phyloP scores from a whole-genome alignment of 2,329 filamentous ascomycete species.

The Dendrostoma leiphaemia region DNA sequence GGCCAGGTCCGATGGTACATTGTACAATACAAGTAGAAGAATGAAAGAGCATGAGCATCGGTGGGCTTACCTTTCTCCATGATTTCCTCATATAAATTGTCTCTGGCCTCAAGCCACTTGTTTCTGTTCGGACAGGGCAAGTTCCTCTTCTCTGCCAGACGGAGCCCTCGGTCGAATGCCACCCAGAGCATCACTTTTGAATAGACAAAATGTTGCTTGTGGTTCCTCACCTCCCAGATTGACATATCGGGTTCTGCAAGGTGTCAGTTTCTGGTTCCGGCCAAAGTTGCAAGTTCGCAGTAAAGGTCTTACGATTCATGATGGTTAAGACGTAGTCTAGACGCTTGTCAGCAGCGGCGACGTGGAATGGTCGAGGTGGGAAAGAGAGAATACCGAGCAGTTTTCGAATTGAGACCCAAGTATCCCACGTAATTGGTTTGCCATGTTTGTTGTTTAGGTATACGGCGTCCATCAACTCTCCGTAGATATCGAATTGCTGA shows the following conservation, averaged over 20 bases:
- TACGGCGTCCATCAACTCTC: slow-evolving; percentile 73
- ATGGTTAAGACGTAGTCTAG: slow-evolving; percentile 68
- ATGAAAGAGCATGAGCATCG: no score
- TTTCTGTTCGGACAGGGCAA: slow-evolving; percentile 69
- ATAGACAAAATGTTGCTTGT: slow-evolving; percentile 76
- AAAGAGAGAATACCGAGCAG: slow-evolving; percentile 47
- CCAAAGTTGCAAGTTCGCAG: not conserved
- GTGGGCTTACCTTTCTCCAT: slow-evolving; percentile 61
- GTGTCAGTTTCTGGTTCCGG: slow-evolving; percentile 12
- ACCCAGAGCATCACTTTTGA: slow-evolving; percentile 86
- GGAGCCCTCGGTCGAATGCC: slow-evolving; percentile 71
- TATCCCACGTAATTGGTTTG: slow-evolving; percentile 73
- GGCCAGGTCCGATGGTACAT: not conserved
- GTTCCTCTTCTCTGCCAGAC: slow-evolving; percentile 71
- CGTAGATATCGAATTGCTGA: slow-evolving; percentile 77
- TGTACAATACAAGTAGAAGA: not conserved
- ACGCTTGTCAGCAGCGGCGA: not conserved
- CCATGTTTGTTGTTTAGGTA: slow-evolving; percentile 80
- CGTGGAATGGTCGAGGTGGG: no score
- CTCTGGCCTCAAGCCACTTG: slow-evolving; percentile 65
- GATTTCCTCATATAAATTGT: slow-evolving; percentile 69
- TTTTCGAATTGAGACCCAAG: slow-evolving; percentile 69
- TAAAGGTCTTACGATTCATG: slow-evolving; percentile 45
- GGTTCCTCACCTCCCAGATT: slow-evolving; percentile 77
- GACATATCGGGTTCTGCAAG: slow-evolving; percentile 68